A percentile compares a stretch with the other conserved stretches of the same genome.
Evolutionary conservation across 2,329 filamentous ascomycete genomes (phyloP).

Genomic region (Penicillium nordicum): DNA sequence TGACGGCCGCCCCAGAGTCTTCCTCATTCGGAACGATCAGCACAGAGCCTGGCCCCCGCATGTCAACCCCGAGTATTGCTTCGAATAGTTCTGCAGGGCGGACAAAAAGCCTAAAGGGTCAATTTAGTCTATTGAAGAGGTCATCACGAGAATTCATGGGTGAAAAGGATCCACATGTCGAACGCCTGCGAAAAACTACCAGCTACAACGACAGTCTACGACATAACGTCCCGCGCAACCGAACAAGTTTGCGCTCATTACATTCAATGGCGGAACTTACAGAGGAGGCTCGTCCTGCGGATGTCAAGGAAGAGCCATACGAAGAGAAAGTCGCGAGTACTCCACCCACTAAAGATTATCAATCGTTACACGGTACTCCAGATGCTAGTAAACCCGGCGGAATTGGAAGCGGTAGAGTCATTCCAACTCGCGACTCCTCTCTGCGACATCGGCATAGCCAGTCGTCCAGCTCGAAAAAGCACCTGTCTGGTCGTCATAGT

Average conservation of each 20-base stretch:
- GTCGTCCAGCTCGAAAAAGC: slow-evolving; percentile 52
- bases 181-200: slow-evolving; percentile 34
- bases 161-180: slow-evolving; percentile 35
- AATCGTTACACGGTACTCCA: slow-evolving; percentile 28
- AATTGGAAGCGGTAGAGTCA: slow-evolving; percentile 51
- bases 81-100: slow-evolving; percentile 40
- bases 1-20: slow-evolving; percentile 32
- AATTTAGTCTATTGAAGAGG: slow-evolving; percentile 34
- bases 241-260: slow-evolving; percentile 40
- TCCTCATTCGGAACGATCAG: slow-evolving; percentile 40
- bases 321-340: slow-evolving; percentile 19
- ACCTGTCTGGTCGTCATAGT: slow-evolving; percentile 49
- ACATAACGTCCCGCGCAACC: slow-evolving; percentile 35
- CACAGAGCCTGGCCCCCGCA: slow-evolving; percentile 39
- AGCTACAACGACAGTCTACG: slow-evolving; percentile 35
- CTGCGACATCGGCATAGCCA: slow-evolving; percentile 51
- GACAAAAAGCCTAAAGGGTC: slow-evolving; percentile 36
- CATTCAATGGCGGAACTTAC: slow-evolving; percentile 44
- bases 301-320: slow-evolving; percentile 18
- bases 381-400: slow-evolving; percentile 34
- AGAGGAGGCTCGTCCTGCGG: slow-evolving; percentile 33
- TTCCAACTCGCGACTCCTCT: slow-evolving; percentile 67
- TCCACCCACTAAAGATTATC: slow-evolving; percentile 36
- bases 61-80: slow-evolving; percentile 40
- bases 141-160: slow-evolving; percentile 36